These are phyloP conservation scores for Deakozyma indianensis DNA, from an alignment of 805 yeast species.

Conservation along the genomic window DNA sequence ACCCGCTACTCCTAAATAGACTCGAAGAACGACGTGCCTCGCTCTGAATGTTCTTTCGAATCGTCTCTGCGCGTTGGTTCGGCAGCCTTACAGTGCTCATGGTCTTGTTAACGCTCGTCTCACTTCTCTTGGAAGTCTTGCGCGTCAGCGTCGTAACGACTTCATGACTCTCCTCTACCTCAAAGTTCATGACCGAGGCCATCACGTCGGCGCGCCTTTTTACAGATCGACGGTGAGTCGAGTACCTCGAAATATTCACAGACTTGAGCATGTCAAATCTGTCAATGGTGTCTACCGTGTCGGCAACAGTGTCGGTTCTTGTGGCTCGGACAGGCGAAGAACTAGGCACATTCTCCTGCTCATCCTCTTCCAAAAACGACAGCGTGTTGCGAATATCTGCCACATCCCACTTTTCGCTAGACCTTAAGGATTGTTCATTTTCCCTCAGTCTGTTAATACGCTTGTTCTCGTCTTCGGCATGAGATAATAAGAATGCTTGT, in stretches of 20 bases:
- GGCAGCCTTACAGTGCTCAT: too few species aligned
- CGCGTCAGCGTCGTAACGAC: background rate
- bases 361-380: background rate
- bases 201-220: background rate
- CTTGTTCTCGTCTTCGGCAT: background rate
- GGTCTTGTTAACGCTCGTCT: too few species aligned
- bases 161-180: background rate
- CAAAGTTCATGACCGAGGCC: background rate
- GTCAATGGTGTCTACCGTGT: background rate
- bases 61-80: background rate
- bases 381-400: background rate
- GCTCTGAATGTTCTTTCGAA: background rate
- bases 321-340: background rate
- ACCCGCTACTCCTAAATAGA: too few species aligned
- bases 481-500: background rate
- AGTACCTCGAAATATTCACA: background rate
- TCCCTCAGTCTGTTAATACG: background rate
- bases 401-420: background rate
- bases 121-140: background rate
- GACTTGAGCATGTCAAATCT: background rate
- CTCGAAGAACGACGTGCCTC: too few species aligned
- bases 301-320: background rate
- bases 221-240: background rate
- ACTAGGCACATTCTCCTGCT: background rate
- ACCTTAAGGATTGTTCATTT: background rate